Base-by-base conservation (phyloP, 2,329 filamentous ascomycete species). In the Venturia carpophila region DNA sequence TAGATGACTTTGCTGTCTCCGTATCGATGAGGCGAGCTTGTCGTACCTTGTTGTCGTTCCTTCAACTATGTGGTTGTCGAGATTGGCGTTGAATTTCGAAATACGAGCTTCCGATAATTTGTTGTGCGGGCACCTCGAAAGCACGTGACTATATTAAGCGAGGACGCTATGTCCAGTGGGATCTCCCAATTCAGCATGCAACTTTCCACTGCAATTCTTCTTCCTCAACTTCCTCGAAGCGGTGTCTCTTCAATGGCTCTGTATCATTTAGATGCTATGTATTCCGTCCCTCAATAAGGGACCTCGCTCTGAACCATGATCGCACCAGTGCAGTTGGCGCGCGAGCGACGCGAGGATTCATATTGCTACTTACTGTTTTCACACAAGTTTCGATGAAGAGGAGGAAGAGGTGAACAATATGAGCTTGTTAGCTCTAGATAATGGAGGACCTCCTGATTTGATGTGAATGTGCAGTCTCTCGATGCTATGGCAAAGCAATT, bases 31-130 rank as follows among this genome's bases (percentile, higher is more conserved):
- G 6, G 30, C 13, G 52, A 13, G 30, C 30, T 34, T 58, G 27
- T 58, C 52, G 52, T 58, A 58, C 52, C 52, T 58, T 27, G 27
- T 58, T 37, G 52, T 37, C 52, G 52, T 58, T 58, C 52, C 52
- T 58, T 56, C 49, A 56, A 30, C 49, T 30, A 21, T 58, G 52
- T 58, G 52, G 17, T 58, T 58, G 52, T 58, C 52, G 52, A 37
- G 52, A n/a, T 56, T 27, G 21, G 47, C 47, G 47, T 27, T 27
- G 47, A 24, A 7, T 1, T 15, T 15, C 15, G 21, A 21, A 27
- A 4, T 45, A n/a, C 42, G 17, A n/a, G 21, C n/a, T 27, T 5
- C 5, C 2, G 10, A 21, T 7, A 11, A 21, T 10, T n/a, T 11
- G 7, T 24, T 27, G 47, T 52, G 47, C 21, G 47, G 47, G 21